phyloP scores from a whole-genome alignment of 139 green algal species.

The Coccomyxa sp. region DNA sequence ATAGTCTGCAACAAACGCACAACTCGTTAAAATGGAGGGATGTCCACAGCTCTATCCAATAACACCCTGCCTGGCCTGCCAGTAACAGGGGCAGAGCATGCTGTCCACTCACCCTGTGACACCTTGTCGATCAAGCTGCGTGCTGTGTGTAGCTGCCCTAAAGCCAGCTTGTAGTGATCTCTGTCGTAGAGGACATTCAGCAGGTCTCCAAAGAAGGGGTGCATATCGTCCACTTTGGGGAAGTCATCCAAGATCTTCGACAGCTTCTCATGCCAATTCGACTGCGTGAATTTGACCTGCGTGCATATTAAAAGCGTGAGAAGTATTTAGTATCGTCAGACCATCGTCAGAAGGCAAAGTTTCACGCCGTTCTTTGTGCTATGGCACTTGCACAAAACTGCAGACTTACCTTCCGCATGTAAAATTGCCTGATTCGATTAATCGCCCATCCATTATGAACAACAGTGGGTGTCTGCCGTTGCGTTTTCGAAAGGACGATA shows the following conservation, averaged over 20 bases:
- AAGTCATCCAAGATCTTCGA: conserved; percentile 95
- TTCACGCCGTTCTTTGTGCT: neutral
- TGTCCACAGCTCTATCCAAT: neutral
- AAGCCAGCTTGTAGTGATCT: conserved; percentile 99
- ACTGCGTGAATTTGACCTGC: conserved; percentile 86
- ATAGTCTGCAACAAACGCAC: conserved; percentile 77
- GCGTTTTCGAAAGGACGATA: conserved; percentile 94
- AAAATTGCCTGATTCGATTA: conserved; percentile 96
- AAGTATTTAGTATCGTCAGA: conserved; percentile 40
- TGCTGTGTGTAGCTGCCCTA: conserved; percentile 94
- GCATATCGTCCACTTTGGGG: conserved; percentile 94
- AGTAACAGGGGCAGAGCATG: neutral
- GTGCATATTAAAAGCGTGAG: too few species aligned
- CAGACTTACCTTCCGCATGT: conserved; percentile 95
- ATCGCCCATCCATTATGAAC: conserved; percentile 95
- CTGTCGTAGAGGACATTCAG: conserved; percentile 99
- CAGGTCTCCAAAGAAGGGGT: conserved; percentile 98
- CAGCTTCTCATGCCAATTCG: conserved; percentile 93
- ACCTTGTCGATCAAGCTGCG: conserved; percentile 92
- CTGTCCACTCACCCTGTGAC: conserved; percentile 62
- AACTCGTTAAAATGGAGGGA: neutral
- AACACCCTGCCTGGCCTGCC: neutral
- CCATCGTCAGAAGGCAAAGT: neutral
- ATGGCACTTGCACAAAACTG: too few species aligned
- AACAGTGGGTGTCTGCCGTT: conserved; percentile 97